These are phyloP conservation scores for Beta corolliflora DNA, from an alignment of 179 eudicot species.

Conservation along the genomic window DNA sequence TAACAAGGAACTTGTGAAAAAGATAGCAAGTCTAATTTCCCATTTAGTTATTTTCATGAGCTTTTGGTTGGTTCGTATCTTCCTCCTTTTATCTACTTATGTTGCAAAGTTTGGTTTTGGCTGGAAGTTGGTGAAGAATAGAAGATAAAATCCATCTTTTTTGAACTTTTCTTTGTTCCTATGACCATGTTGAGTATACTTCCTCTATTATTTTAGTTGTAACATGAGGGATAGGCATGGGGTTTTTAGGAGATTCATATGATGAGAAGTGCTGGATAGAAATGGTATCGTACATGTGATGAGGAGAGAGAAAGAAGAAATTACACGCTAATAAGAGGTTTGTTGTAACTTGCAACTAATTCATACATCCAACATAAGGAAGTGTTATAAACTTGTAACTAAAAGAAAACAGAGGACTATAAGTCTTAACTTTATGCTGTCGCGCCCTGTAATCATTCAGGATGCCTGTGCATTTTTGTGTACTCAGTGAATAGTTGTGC, in stretches of 20 bases:
- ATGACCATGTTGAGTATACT: background rate
- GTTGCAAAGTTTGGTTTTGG: background rate
- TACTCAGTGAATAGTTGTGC: background rate
- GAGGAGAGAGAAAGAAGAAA: no score
- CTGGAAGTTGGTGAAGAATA: background rate
- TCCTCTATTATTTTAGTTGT: no score
- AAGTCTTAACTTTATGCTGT: no score
- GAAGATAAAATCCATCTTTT: background rate
- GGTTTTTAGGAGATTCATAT: no score
- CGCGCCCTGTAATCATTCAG: background rate
- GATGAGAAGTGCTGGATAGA: no score
- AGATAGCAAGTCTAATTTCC: background rate
- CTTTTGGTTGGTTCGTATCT: constrained; percentile 4
- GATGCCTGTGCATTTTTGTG: background rate
- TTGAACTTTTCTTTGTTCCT: background rate
- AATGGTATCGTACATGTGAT: no score
- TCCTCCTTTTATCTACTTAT: background rate
- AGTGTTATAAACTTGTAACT: no score
- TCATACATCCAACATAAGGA: no score
- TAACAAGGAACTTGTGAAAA: background rate
- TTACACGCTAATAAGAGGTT: no score
- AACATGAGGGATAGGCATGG: no score
- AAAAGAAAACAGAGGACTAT: no score
- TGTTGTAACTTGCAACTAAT: no score
- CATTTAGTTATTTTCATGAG: background rate